Base-by-base conservation (phyloP, 2,329 filamentous ascomycete genomes). In the Ampelomyces quisqualis region DNA sequence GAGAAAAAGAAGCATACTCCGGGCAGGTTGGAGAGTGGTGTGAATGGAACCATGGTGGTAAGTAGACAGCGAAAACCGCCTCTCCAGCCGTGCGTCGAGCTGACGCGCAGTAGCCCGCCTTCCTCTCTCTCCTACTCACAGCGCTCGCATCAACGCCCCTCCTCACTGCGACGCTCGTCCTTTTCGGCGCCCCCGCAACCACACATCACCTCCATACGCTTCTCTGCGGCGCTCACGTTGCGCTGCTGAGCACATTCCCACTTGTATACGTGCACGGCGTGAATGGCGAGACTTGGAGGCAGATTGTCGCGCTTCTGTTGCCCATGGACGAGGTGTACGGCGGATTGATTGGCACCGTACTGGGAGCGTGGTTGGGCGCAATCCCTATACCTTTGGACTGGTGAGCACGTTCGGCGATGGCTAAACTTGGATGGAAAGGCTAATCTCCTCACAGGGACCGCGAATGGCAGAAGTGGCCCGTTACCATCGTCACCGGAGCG, bases 381-480 rank as follows among this genome's bases (percentile, higher is more conserved):
- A 82, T 97, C 38, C 93, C 94, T 0, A 97, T 98, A 56, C 93
- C 93, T 2, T 74, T 98, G 53, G 93, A 98, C 67, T 97, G 91
- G 91, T 79, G 49, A 55, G 73, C 69, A 22, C 7, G 28, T n/a
- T n/a, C n/a, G n/a, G n/a, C n/a, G n/a, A n/a, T n/a, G n/a, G n/a
- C n/a, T n/a, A 1, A 2, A 1, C 11, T 32, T 40, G 32, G 15
- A 2, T 15, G 32, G 28, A 21, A n/a, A 14, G 43, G 40, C 48
- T 53, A 47, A 57, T 11, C 38, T 10, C n/a, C 13, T 21, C 23
- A 3, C 49, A 79, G 77, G 78, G 93, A 98, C 67, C 83, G 93
- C n/a, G 90, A 95, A 57, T 98, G 93, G 93, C 93, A 98, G 79
- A 88, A 85, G 68, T 98, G 91, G 87, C 93, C 93, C 0, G 85